Conservation (phyloP, 495 filamentous ascomycete genomes). For the Aspergillus biplanus region DNA sequence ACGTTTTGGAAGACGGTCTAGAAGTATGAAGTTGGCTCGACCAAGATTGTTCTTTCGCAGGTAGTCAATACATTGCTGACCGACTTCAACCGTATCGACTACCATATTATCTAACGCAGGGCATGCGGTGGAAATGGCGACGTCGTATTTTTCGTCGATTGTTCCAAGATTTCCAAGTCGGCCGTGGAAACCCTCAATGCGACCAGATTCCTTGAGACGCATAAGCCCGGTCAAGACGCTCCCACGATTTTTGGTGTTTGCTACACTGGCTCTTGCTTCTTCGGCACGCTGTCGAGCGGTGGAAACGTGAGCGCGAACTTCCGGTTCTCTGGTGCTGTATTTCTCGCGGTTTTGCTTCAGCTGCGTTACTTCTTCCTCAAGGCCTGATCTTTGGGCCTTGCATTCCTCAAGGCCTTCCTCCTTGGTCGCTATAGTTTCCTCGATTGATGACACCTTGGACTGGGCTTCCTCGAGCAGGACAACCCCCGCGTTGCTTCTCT, state of each 20-base stretch:
- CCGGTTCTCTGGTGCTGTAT: constrained; percentile 75
- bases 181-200: constrained; percentile 95
- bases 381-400: constrained; percentile 66
- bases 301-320: constrained; percentile 78
- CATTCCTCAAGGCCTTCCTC: constrained; percentile 74
- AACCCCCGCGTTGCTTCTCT: constrained; percentile 84
- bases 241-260: constrained; percentile 87
- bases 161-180: constrained; percentile 93
- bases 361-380: constrained; percentile 75
- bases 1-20: constrained; percentile 79
- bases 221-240: constrained; percentile 90
- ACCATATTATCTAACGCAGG: constrained; percentile 91
- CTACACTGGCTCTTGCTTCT: constrained; percentile 86
- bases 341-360: constrained; percentile 72
- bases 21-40: constrained; percentile 94
- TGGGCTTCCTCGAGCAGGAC: constrained; percentile 84
- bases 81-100: constrained; percentile 90
- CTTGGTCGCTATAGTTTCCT: constrained; percentile 71
- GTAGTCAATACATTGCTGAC: constrained; percentile 97
- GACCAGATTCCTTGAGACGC: constrained; percentile 92
- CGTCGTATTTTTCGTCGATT: constrained; percentile 92
- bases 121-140: constrained; percentile 96
- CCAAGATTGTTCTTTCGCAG: constrained; percentile 96
- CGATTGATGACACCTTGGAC: constrained; percentile 71
- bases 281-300: constrained; percentile 90